Evolutionary conservation across 2,329 filamentous ascomycete genomes (phyloP).

Genomic region (Fusarium tricinctum): DNA sequence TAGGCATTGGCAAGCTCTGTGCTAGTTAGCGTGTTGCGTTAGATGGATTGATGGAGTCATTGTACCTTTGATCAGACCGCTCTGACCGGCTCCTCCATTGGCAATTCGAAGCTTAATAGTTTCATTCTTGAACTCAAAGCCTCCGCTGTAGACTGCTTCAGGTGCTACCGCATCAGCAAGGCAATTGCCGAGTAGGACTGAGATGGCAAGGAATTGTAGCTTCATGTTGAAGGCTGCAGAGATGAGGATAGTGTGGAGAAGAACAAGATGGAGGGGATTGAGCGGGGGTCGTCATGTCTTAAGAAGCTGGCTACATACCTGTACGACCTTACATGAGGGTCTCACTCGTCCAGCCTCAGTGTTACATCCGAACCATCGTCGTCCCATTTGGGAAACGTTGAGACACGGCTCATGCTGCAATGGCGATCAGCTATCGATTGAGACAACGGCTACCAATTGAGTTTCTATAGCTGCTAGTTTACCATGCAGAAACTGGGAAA

Average conservation of each 20-base stretch:
- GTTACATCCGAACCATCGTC: too few relatives aligned
- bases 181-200: background rate
- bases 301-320: too few relatives aligned
- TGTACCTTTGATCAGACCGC: slow-evolving; percentile 54
- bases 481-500: background rate
- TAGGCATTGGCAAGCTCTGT: slow-evolving; percentile 49
- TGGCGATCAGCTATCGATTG: background rate
- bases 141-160: slow-evolving; percentile 43
- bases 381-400: background rate
- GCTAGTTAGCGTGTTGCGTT: background rate
- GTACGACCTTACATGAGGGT: too few relatives aligned
- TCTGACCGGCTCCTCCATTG: slow-evolving; percentile 57
- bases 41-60: too few relatives aligned
- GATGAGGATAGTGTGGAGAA: background rate
- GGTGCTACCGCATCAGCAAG: slow-evolving; percentile 27
- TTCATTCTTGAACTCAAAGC: slow-evolving; percentile 22
- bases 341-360: too few relatives aligned
- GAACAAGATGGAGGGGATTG: too few relatives aligned
- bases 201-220: background rate
- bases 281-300: too few relatives aligned
- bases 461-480: background rate
- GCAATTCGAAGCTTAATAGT: slow-evolving; percentile 50
- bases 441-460: background rate
- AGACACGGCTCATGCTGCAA: background rate
- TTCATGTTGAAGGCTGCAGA: background rate